Evolutionary conservation across 768 basidiomycete genomes (phyloP), one percentile per base, ranked within the genome.

Genomic region (Suillus decipiens): DNA sequence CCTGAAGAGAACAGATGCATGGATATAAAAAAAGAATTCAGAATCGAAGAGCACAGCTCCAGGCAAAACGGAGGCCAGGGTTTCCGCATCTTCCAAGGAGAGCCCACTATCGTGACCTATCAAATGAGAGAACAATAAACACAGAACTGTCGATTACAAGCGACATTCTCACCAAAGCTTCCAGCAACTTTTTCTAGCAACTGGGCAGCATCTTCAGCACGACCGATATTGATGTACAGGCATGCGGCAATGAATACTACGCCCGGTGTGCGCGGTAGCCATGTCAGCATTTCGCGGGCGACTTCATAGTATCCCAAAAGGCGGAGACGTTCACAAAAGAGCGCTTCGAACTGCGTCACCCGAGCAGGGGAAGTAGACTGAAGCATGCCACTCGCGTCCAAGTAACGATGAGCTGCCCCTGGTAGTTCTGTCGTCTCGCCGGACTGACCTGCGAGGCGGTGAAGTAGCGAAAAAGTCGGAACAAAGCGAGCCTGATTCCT

Each of bases 181-280:
- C 88, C 88, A 31, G 88, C 89, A 22, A 95, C 75, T 67, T 86
- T 88, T 72, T 95, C 89, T 68, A 97, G 77, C 50, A 89, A 73
- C 61, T 79, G 78, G 1, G 88, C 85, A 2, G 93, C 91, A 66
- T 95, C 93, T 57, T 89, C 91, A 33, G 83, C 77, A 41, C 88
- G 84, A 5, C 90, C 88, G 37, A 85, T 75, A 65, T 85, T 81
- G 51, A 94, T 74, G 80, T 84, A 85, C 8, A 93, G 77, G 66
- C 87, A 80, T 6, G 88, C 87, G 43, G 84, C 82, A 43, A 96
- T 84, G 73, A 93, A 96, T 36, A 83, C 82, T 56, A 87, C 86
- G 4, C 85, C 91, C 33, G 94, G 86, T 17, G 90, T 89, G 54
- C 88, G 79, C 12, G 95, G 94, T 33, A 95, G 82, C 86, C 90